phyloP scores from a whole-genome alignment of 208 protist species.

The Wallacemonas rigidus region DNA sequence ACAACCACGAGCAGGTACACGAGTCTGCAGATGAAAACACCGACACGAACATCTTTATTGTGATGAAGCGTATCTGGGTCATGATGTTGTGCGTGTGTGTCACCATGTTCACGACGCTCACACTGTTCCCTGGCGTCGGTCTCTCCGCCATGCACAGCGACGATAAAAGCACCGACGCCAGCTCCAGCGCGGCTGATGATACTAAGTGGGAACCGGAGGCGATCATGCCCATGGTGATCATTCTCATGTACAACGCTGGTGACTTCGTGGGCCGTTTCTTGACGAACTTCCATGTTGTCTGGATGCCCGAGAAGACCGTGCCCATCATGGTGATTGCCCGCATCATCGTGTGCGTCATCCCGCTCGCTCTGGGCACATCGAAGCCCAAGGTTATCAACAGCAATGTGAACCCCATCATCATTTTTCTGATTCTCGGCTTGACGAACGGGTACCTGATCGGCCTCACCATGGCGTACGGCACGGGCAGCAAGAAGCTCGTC shows the following conservation, averaged over 20 bases:
- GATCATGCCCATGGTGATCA: conserved; percentile 42
- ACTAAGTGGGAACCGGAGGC: conserved; percentile 30
- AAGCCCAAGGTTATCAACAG: conserved; percentile 39
- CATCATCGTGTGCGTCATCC: conserved; percentile 34
- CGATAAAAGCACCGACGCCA: neutral
- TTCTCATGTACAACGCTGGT: conserved; percentile 42
- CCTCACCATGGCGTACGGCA: conserved; percentile 40
- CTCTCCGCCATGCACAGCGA: conserved; percentile 30
- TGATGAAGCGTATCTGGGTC: conserved; percentile 39
- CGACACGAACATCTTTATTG: conserved; percentile 23
- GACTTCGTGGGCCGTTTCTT: conserved; percentile 33
- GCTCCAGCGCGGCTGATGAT: conserved; percentile 2
- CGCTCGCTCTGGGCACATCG: conserved; percentile 34
- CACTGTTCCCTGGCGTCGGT: conserved; percentile 46
- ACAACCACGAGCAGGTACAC: neutral
- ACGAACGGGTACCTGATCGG: conserved; percentile 46
- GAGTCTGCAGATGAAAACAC: conserved; percentile 14
- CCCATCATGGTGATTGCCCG: conserved; percentile 27
- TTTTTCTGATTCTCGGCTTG: conserved; percentile 37
- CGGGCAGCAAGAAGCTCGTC: conserved; percentile 30
- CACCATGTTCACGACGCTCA: conserved; percentile 40
- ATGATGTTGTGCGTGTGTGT: conserved; percentile 38
- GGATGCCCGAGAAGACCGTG: conserved; percentile 22
- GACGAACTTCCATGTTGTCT: conserved; percentile 28
- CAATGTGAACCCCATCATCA: conserved; percentile 40